Evolutionary conservation across 192 early-diverging fungal species (phyloP), one percentile per base, ranked within the genome.

Genomic region (Coemansia sp.): DNA sequence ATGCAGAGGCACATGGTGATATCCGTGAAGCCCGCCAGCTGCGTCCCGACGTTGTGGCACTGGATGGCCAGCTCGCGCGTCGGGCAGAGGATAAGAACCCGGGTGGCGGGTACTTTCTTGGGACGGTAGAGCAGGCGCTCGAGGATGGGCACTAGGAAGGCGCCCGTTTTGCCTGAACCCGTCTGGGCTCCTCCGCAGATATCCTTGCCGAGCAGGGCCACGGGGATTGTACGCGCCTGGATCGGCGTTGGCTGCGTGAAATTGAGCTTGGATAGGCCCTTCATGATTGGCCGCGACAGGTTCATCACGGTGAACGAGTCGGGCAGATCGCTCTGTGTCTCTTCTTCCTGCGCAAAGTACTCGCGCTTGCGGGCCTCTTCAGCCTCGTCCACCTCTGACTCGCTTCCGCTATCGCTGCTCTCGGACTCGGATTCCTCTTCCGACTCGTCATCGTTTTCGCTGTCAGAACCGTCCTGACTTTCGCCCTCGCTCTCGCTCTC

Each of bases 21-120:
- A 58, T 97, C 93, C 0, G 92, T 93, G 59, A 91, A 98, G 42
- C 84, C 82, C 0, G 89, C 91, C 9, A 99, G 78, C 61, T 89
- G 92, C 7, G 81, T 80, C 19, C 92, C 90, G 12, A 98, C 96
- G 59, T 84, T 93, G 63, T 98, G 95, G 69, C 91, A 93, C 78
- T 98, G 95, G 51, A 92, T 93, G 30, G 94, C 95, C 80, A 99
- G 84, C 62, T 99, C 97, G 79, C 97, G 92, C 22, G 97, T 99
- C 12, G 97, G 97, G 18, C 93, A 93, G 0, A 99, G 81, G 57
- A 99, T 83, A 12, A 97, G 75, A 12, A 98, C 95, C 11, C 97
- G 83, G 0, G 90, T 92, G 0, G 86, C 83, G 2, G 93, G 79
- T 2, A 62, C 70, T 46, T 90, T 82, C 63, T 90, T 87, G 22